These are phyloP conservation scores for Daldinia childiae DNA, from an alignment of 495 filamentous ascomycete species.

Conservation along the genomic window DNA sequence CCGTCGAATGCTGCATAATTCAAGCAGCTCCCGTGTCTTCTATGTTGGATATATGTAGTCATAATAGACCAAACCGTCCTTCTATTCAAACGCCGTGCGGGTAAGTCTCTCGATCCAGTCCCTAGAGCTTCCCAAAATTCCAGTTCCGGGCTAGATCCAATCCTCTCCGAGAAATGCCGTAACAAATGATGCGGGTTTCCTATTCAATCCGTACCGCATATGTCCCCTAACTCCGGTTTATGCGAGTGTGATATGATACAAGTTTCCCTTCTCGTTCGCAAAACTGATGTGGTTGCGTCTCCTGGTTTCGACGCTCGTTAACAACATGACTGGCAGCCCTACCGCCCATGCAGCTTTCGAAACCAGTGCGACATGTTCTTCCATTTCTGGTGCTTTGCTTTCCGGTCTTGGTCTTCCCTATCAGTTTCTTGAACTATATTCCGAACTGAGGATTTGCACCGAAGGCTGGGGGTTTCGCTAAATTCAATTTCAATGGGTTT, in stretches of 20 bases:
- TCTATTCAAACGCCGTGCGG: conserved; percentile 14
- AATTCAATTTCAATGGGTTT: conserved; percentile 25
- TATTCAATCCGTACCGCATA: conserved; percentile 6
- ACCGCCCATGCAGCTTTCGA: conserved; percentile 46
- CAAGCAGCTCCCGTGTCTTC: not conserved
- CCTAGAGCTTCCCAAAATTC: conserved; percentile 7
- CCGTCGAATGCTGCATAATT: not conserved
- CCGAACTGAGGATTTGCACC: conserved; percentile 6
- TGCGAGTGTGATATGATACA: conserved; percentile 36
- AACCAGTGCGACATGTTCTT: conserved; percentile 46
- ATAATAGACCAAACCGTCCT: not conserved
- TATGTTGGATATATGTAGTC: conserved; percentile 1
- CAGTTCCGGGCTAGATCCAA: conserved; percentile 21
- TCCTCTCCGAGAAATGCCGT: conserved; percentile 5
- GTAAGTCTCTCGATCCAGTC: not conserved
- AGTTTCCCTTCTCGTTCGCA: conserved; percentile 7
- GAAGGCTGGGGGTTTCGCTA: conserved; percentile 6
- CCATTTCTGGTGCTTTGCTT: conserved; percentile 43
- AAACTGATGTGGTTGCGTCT: not conserved
- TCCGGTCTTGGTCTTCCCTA: conserved; percentile 22
- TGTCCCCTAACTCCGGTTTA: conserved; percentile 26
- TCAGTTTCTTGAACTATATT: conserved; percentile 2
- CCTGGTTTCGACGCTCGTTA: conserved; percentile 1
- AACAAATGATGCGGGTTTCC: conserved; percentile 26
- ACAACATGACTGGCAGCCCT: conserved; percentile 37